These are phyloP conservation scores for Cutaneotrichosporon sp. DNA, from an alignment of 1,284 basidiomycete genomes.

Conservation along the genomic window DNA sequence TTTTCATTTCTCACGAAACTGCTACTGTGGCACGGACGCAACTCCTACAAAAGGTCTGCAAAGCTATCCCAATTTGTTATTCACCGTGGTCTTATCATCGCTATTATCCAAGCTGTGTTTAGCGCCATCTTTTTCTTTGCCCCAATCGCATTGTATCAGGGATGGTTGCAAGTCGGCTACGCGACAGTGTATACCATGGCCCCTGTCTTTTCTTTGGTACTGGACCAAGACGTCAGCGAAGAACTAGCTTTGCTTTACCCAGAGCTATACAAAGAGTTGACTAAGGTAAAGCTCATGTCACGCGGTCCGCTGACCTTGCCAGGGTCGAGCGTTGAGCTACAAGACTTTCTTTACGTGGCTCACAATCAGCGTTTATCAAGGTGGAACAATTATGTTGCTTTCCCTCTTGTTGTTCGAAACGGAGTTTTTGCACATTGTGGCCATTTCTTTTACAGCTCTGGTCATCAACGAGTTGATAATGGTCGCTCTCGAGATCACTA, in stretches of 20 bases:
- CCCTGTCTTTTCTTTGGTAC: conserved; percentile 91
- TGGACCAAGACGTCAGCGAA: conserved; percentile 93
- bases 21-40: conserved; percentile 80
- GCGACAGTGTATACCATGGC: conserved; percentile 98
- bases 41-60: conserved; percentile 95
- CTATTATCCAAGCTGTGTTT: conserved; percentile 95
- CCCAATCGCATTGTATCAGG: conserved; percentile 95
- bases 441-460: conserved; percentile 94
- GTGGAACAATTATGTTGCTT: conserved; percentile 98
- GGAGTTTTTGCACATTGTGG: conserved; percentile 96
- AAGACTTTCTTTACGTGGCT: conserved; percentile 99
- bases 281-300: conserved; percentile 59
- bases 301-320: neutral
- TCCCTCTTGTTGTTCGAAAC: conserved; percentile 93
- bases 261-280: conserved; percentile 95
- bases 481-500: conserved; percentile 96
- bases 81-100: conserved; percentile 95
- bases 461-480: conserved; percentile 98
- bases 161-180: conserved; percentile 97
- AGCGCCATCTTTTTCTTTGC: conserved; percentile 98
- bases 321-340: conserved; percentile 87
- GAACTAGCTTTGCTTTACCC: conserved; percentile 93
- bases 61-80: conserved; percentile 99
- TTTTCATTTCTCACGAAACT: conserved; percentile 93
- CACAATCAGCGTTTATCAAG: conserved; percentile 97